Conservation (phyloP, 2,329 filamentous ascomycete species). For the Bipolaris bicolor region DNA sequence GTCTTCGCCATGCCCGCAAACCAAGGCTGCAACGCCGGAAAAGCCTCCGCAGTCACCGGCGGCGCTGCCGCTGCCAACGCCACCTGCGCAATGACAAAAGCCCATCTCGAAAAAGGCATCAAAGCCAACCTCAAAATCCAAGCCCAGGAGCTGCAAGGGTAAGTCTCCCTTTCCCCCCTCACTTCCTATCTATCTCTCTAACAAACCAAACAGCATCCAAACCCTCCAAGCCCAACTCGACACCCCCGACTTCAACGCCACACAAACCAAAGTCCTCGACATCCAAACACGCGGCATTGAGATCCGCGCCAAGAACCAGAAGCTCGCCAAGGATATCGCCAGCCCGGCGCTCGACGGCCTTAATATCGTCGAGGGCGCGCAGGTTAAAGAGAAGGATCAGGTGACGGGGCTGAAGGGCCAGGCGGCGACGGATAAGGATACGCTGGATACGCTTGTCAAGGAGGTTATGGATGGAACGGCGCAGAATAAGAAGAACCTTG, state of each 20-base stretch:
- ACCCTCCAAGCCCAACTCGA: slow-evolving; percentile 8
- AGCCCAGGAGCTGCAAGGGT: slow-evolving; percentile 28
- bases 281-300: slow-evolving; percentile 28
- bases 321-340: slow-evolving; percentile 23
- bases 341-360: slow-evolving; percentile 24
- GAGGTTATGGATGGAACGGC: slow-evolving; percentile 25
- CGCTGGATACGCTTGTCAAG: slow-evolving; percentile 18
- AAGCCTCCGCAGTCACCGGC: not conserved
- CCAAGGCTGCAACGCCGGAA: not conserved
- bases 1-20: not conserved
- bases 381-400: slow-evolving; percentile 24
- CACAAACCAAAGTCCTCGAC: slow-evolving; percentile 2
- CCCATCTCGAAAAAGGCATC: slow-evolving; percentile 23
- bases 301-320: slow-evolving; percentile 29
- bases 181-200: not conserved
- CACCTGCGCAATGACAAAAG: not conserved
- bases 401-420: slow-evolving; percentile 16
- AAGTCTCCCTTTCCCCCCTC: fast-evolving
- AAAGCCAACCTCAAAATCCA: slow-evolving; percentile 31
- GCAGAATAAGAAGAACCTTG: slow-evolving; percentile 26
- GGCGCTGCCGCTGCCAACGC: not conserved
- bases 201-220: slow-evolving; percentile 15
- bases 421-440: slow-evolving; percentile 6
- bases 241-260: not conserved
- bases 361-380: slow-evolving; percentile 21